Base-by-base conservation (phyloP, 177 flowering plant genomes). In the Vitis hybrid region DNA sequence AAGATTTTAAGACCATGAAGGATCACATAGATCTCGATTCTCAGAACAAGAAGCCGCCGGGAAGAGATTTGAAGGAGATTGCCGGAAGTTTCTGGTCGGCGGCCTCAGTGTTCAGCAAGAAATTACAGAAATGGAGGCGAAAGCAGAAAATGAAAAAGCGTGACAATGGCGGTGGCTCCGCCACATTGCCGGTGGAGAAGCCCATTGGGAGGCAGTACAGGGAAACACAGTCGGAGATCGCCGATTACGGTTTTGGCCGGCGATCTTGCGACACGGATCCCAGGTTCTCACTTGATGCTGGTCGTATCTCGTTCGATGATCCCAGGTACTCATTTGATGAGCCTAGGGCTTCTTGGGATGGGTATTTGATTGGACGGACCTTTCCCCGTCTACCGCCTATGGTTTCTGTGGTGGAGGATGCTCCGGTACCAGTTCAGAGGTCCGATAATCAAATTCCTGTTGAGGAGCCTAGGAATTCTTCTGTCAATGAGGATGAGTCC, bases 51-150 rank as follows among this genome's bases (percentile, higher is more conserved):
- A 85, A 82, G 70, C 56, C 73, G 6, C 57, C 82, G 0, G 82
- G 79, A 18, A 79, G 84, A 56, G 92, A 88, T 63, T 85, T 89
- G 62, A 89, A 84, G 81, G 91, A 87, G 56, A 81, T 88, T 45
- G 89, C 92, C 0, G 97, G 97, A 15, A 88, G 89, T 63, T 90
- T 95, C 71, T 88, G 87, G 93, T 76, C 82, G 0, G 91, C 95
- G 0, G 98, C 99, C 18, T 91, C 98, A 1, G 94, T 89, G 17
- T 89, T 93, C 79, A 87, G 91, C 71, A 90, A 88, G 86, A 96
- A 89, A 71, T 75, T 86, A 80, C 91, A 83, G 76, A 92, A 88
- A 60, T 96, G 99, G 99, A 81, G 93, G 77, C 77, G 78, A 50
- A 95, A 89, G 72, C 91, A 91, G 80, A 91, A 87, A 83, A 74